These are phyloP conservation scores for Deakozyma indianensis DNA, from an alignment of 805 yeast species.

Conservation along the genomic window DNA sequence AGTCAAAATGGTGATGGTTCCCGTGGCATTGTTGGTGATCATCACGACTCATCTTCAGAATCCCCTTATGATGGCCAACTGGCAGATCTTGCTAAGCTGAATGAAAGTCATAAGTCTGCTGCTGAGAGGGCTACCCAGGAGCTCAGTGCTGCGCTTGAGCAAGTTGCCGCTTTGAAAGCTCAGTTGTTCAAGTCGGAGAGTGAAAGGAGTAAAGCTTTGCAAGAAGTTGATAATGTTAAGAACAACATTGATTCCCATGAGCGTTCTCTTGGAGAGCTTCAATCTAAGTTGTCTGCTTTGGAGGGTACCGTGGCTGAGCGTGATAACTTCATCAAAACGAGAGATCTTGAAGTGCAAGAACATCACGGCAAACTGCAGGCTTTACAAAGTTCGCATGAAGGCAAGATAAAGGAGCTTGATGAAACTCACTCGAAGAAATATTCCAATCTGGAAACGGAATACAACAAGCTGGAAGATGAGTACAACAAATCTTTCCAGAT, in stretches of 20 bases:
- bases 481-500: slow-evolving; percentile 60
- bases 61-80: slow-evolving; percentile 2
- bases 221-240: slow-evolving; percentile 1
- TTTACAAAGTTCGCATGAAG: slow-evolving; percentile 10
- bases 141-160: slow-evolving; percentile 8
- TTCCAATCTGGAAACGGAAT: slow-evolving; percentile 12
- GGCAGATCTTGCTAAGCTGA: slow-evolving; percentile 9
- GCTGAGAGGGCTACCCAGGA: slow-evolving; percentile 16
- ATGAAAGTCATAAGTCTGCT: slow-evolving; percentile 17
- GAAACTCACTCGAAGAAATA: slow-evolving; percentile 22
- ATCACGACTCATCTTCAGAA: background rate
- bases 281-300: background rate
- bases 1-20: slow-evolving; percentile 4
- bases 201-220: slow-evolving; percentile 3
- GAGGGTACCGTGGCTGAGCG: background rate
- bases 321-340: background rate
- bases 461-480: slow-evolving; percentile 39
- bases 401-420: slow-evolving; percentile 15
- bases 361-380: background rate
- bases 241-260: background rate
- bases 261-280: background rate
- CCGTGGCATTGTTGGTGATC: background rate
- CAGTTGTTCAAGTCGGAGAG: slow-evolving; percentile 8
- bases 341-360: background rate
- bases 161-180: slow-evolving; percentile 10